These are phyloP conservation scores for Pneumocystis jirovecii DNA, from an alignment of 1,139 yeast genomes.

Conservation along the genomic window DNA sequence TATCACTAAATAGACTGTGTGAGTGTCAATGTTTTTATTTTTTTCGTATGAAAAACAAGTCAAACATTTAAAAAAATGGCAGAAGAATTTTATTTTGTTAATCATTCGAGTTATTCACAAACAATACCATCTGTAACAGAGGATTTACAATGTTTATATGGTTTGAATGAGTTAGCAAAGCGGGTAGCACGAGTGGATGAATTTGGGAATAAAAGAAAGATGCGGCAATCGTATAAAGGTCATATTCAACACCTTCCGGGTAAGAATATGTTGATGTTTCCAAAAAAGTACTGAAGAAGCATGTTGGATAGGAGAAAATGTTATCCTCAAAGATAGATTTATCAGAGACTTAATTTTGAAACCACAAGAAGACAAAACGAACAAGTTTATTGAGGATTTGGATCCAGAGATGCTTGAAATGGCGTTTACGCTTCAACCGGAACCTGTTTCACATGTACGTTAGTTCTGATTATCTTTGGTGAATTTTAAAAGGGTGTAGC, in stretches of 20 bases:
- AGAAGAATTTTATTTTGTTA: neutral
- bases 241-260: neutral
- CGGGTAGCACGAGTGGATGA: constrained; percentile 10
- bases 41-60: too few relatives aligned
- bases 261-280: neutral
- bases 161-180: constrained; percentile 6
- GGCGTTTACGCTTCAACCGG: neutral
- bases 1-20: too few relatives aligned
- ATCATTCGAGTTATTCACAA: neutral
- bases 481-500: neutral
- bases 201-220: constrained; percentile 6
- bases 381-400: neutral
- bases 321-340: neutral
- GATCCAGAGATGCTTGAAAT: neutral
- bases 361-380: neutral
- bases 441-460: neutral
- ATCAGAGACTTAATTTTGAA: neutral
- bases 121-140: constrained; percentile 6
- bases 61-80: neutral
- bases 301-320: neutral
- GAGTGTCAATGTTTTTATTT: too few relatives aligned
- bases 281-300: neutral
- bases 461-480: neutral
- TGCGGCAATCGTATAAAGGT: neutral
- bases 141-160: constrained; percentile 4